Percentiles rank a stretch among this genome's conserved stretches.
Evolutionary conservation across 1,284 basidiomycete genomes (phyloP).

Genomic region (Amylostereum areolatum): DNA sequence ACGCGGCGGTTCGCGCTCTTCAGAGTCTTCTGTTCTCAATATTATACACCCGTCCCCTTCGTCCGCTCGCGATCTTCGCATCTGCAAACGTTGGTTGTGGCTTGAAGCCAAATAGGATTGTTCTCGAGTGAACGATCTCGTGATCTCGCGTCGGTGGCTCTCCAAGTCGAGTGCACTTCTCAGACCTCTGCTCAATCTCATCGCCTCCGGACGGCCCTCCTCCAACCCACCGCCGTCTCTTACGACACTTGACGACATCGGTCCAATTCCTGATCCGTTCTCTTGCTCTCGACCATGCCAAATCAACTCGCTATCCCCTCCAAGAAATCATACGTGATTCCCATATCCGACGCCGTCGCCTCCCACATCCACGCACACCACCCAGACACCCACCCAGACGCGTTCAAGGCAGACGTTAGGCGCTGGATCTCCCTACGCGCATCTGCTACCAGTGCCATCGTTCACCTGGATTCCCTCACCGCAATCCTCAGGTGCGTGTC

Average conservation of each 20-base stretch:
- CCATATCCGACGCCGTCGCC: constrained; percentile 55
- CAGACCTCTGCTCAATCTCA: background rate
- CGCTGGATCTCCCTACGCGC: constrained; percentile 67
- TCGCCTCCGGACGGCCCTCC: background rate
- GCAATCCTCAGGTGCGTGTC: constrained; percentile 41
- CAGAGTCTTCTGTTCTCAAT: too few species aligned
- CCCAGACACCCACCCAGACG: constrained; percentile 80
- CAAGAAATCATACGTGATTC: constrained; percentile 64
- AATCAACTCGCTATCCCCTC: constrained; percentile 77
- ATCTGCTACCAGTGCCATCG: constrained; percentile 47
- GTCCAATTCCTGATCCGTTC: background rate
- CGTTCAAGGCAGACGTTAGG: constrained; percentile 78
- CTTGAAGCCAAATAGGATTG: too few species aligned
- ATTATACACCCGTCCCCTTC: too few species aligned
- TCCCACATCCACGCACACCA: constrained; percentile 66
- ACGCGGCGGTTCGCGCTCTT: too few species aligned
- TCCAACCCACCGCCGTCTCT: too few species aligned
- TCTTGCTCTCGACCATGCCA: constrained; percentile 43
- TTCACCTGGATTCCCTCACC: constrained; percentile 54
- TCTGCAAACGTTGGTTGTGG: too few species aligned
- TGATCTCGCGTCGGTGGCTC: background rate
- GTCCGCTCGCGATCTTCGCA: too few species aligned
- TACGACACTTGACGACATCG: background rate
- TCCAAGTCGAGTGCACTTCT: background rate
- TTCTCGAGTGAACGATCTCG: background rate